Evolutionary conservation across 2,329 filamentous ascomycete genomes (phyloP).

Genomic region (Beauveria rudraprayagi): DNA sequence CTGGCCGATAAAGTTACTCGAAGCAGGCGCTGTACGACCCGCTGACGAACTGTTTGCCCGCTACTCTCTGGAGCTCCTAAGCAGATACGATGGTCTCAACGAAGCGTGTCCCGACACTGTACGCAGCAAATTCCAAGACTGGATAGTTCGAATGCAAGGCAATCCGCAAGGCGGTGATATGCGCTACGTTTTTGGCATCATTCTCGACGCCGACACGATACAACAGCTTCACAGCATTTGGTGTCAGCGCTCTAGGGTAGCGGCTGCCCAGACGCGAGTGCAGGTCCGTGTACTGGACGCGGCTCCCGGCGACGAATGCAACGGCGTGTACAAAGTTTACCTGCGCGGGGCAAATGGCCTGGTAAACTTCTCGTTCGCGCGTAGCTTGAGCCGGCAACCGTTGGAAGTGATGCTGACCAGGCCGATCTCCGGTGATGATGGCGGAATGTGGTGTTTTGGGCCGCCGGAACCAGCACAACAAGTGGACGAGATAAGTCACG

Average conservation of each 20-base stretch:
- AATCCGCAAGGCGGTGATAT: not conserved
- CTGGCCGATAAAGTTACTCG: not conserved
- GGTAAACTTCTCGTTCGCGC: not conserved
- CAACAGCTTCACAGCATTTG: not conserved
- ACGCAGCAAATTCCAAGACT: not conserved
- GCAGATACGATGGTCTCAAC: not conserved
- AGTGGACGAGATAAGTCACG: too few species aligned
- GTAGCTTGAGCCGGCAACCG: not conserved
- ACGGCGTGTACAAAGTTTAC: not conserved
- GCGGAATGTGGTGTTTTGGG: not conserved
- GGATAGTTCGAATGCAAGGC: not conserved
- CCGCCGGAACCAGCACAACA: not conserved
- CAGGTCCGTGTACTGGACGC: not conserved
- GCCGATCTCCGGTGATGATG: not conserved
- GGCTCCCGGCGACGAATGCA: not conserved
- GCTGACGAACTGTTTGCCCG: not conserved
- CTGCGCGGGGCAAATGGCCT: not conserved
- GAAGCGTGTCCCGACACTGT: not conserved
- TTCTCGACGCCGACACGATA: slow-evolving; percentile 1
- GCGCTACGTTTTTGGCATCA: slow-evolving; percentile 4
- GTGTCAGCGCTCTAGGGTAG: not conserved
- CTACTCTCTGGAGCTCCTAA: not conserved
- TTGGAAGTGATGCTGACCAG: not conserved
- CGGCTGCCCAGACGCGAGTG: not conserved
- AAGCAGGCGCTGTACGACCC: not conserved